phyloP scores from a whole-genome alignment of 2,329 filamentous ascomycete species.

The Epichloe scottii region DNA sequence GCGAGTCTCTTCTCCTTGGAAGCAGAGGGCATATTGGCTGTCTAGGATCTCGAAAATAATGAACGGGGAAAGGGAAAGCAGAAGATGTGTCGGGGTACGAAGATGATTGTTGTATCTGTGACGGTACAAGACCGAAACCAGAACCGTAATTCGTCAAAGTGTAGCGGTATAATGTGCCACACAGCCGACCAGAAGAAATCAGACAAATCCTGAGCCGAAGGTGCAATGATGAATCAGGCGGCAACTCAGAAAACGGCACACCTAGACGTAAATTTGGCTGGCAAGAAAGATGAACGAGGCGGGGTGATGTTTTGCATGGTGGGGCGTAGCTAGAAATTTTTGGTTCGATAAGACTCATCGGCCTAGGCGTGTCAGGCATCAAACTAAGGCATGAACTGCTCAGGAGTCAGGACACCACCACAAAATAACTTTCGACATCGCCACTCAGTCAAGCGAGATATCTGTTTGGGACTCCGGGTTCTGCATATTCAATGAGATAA shows the following conservation, averaged over 20 bases:
- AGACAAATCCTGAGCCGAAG: conserved; percentile 8
- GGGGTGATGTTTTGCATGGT: conserved; percentile 29
- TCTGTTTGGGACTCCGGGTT: too few species aligned
- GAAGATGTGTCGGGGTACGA: neutral
- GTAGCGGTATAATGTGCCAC: neutral
- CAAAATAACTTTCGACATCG: neutral
- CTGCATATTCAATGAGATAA: too few species aligned
- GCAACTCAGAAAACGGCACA: conserved; percentile 9
- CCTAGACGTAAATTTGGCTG: neutral
- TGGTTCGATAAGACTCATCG: conserved; percentile 14
- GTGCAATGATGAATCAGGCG: conserved; percentile 8
- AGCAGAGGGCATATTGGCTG: conserved; percentile 49
- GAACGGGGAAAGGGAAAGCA: conserved; percentile 3
- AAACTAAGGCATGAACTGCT: conserved; percentile 21
- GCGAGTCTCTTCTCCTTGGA: conserved; percentile 62
- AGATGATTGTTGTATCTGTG: neutral
- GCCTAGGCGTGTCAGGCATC: conserved; percentile 19
- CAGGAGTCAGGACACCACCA: neutral
- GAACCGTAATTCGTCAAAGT: neutral
- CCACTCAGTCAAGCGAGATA: neutral
- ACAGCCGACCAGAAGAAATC: conserved; percentile 1
- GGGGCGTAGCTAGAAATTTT: conserved; percentile 25
- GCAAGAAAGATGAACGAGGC: conserved; percentile 16
- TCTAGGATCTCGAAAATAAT: conserved; percentile 4
- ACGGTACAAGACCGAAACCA: neutral